Evolutionary conservation across 805 yeast species (phyloP).

Genomic region (Barnettozyma sucrosica): DNA sequence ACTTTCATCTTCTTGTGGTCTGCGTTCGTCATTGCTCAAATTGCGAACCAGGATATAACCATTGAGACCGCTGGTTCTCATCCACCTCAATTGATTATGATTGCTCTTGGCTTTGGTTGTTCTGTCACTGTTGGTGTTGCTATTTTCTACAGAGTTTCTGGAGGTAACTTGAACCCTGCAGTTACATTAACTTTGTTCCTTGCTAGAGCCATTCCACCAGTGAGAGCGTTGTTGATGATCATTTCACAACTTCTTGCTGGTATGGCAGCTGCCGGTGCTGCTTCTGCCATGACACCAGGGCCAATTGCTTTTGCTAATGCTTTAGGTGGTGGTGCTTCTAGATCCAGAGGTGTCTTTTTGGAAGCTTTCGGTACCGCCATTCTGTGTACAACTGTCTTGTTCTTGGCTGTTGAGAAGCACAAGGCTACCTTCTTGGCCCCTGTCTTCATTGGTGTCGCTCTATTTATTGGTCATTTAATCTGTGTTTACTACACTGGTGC

Average conservation of each 20-base stretch:
- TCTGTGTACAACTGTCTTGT: slow-evolving; percentile 69
- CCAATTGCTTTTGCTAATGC: slow-evolving; percentile 62
- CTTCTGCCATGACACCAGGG: slow-evolving; percentile 82
- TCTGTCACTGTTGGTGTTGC: slow-evolving; percentile 72
- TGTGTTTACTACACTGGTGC: slow-evolving; percentile 85
- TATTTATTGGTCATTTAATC: slow-evolving; percentile 76
- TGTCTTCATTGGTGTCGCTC: slow-evolving; percentile 73
- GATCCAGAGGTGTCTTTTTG: slow-evolving; percentile 68
- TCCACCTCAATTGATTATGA: slow-evolving; percentile 70
- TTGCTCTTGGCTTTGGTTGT: slow-evolving; percentile 81
- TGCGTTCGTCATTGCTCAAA: slow-evolving; percentile 78
- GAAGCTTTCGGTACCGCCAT: slow-evolving; percentile 78
- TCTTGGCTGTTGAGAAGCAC: slow-evolving; percentile 80
- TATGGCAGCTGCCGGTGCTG: slow-evolving; percentile 90
- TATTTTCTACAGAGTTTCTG: slow-evolving; percentile 68
- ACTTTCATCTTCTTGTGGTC: slow-evolving; percentile 80
- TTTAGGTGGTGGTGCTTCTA: slow-evolving; percentile 67
- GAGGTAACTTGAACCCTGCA: slow-evolving; percentile 89
- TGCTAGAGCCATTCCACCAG: slow-evolving; percentile 66
- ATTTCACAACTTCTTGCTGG: slow-evolving; percentile 74
- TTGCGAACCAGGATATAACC: slow-evolving; percentile 58
- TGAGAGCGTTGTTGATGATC: slow-evolving; percentile 62
- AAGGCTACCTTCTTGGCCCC: slow-evolving; percentile 76
- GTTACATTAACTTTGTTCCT: slow-evolving; percentile 71
- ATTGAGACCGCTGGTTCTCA: slow-evolving; percentile 38